A percentile compares a stretch with the other conserved stretches of the same genome.
Evolutionary conservation across 495 filamentous ascomycete species (phyloP).

Genomic region (Staphylotrichum tortipilum): DNA sequence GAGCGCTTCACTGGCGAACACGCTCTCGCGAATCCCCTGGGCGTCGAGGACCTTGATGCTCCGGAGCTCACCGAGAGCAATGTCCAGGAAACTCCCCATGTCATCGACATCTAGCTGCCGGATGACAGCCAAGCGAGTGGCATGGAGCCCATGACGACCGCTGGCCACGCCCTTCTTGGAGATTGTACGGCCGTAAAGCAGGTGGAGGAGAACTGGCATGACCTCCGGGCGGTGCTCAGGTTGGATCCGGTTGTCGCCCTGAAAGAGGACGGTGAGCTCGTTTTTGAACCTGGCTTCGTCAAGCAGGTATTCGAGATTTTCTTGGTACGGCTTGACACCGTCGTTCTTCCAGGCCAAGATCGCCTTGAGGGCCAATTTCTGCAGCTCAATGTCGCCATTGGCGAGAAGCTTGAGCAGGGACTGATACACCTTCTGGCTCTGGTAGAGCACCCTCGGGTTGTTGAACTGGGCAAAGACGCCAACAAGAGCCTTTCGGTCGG

Average conservation of each 20-base stretch:
- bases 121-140: constrained; percentile 51
- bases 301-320: constrained; percentile 77
- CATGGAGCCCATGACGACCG: constrained; percentile 51
- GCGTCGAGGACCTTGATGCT: constrained; percentile 49
- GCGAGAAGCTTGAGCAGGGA: constrained; percentile 63
- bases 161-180: constrained; percentile 65
- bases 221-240: constrained; percentile 59
- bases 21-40: constrained; percentile 35
- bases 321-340: constrained; percentile 67
- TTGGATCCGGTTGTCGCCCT: constrained; percentile 69
- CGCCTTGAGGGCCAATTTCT: constrained; percentile 74
- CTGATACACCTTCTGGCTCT: constrained; percentile 63
- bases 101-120: constrained; percentile 49
- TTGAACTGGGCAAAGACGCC: constrained; percentile 73
- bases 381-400: constrained; percentile 83
- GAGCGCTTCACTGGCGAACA: constrained; percentile 46
- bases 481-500: constrained; percentile 72
- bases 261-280: constrained; percentile 78
- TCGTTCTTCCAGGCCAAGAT: constrained; percentile 82
- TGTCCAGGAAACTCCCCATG: constrained; percentile 68
- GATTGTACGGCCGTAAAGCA: constrained; percentile 84
- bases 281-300: constrained; percentile 90
- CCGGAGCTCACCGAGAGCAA: constrained; percentile 64
- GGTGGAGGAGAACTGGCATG: constrained; percentile 75
- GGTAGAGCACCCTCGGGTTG: constrained; percentile 78